These are phyloP conservation scores for Russula compacta DNA, from an alignment of 768 basidiomycete species.

Conservation along the genomic window DNA sequence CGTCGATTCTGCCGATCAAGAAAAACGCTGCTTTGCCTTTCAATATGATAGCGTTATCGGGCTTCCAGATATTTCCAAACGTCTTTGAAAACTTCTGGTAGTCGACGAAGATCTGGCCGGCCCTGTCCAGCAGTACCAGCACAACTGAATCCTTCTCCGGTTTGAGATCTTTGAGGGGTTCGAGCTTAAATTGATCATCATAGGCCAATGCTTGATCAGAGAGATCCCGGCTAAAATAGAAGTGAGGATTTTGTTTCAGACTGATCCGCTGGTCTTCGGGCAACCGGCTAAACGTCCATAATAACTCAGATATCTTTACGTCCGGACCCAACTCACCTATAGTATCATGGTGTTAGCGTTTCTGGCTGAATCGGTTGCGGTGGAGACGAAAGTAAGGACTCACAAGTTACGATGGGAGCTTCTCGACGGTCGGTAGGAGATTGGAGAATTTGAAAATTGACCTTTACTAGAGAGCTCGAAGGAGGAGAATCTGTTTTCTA, in stretches of 20 bases:
- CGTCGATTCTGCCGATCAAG: background rate
- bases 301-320: slow-evolving; percentile 11
- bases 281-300: slow-evolving; percentile 14
- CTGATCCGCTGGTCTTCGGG: slow-evolving; percentile 14
- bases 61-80: slow-evolving; percentile 16
- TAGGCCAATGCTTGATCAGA: slow-evolving; percentile 7
- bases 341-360: background rate
- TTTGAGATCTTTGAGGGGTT: slow-evolving; percentile 13
- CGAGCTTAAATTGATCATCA: slow-evolving; percentile 6
- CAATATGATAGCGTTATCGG: slow-evolving; percentile 6
- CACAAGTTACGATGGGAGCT: slow-evolving; percentile 12
- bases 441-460: slow-evolving; percentile 11
- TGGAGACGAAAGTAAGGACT: background rate
- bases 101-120: slow-evolving; percentile 16
- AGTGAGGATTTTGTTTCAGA: slow-evolving; percentile 16
- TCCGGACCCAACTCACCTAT: slow-evolving; percentile 12
- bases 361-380: too few species aligned
- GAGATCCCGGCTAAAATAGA: slow-evolving; percentile 12
- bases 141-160: slow-evolving; percentile 10
- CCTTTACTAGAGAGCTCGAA: slow-evolving; percentile 6
- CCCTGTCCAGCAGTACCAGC: slow-evolving; percentile 8
- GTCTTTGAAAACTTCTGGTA: slow-evolving; percentile 14
- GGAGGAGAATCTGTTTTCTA: slow-evolving; percentile 2
- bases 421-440: slow-evolving; percentile 10
- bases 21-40: slow-evolving; percentile 1